Base-by-base conservation (phyloP, 75 land plant species). In the Sequoiadendron giganteum region DNA sequence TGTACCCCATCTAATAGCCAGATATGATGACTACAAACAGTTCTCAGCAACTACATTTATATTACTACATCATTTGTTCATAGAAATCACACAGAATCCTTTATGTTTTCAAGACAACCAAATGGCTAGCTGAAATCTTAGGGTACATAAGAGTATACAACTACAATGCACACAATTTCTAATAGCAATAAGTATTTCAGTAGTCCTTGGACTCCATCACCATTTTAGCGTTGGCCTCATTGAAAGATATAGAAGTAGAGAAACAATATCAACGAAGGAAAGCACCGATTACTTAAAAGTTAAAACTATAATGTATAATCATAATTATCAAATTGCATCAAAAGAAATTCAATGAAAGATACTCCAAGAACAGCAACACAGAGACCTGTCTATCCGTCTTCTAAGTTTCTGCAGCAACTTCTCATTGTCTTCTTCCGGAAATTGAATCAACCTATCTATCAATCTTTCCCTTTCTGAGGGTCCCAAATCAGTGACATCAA, bases 401-500 rank as follows among this genome's bases (percentile, higher is more conserved):
- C 92, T 92, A 30, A 91, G 91, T 36, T 87, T 90, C 52, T 86
- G 45, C 39, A 91, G 81, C 65, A 91, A 91, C 79, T 83, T 83
- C 81, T 90, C 92, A 86, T 91, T 91, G 86, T 90, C 92, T 52
- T 91, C 92, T 92, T 90, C 92, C 10, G 92, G 88, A 45, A 82
- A 88, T 32, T 83, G 48, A 47, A 91, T 88, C n/a, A 90, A 54
- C 40, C 84, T 87, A 34, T 91, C 89, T 15, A 91, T 90, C 65
- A 91, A 38, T 52, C 68, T 91, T 89, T 91, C 85, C 38, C 86
- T 45, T 38, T 90, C 91, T 10, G 39, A 32, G 30, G 88, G 65
- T 28, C 88, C 80, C 70, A 91, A 28, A 19, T 81, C 48, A 52
- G 92, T 78, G 34, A 91, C 85, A 87, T 91, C 91, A 28, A 91